phyloP scores from a whole-genome alignment of 129 eudicot genomes.

The Tagetes erecta region DNA sequence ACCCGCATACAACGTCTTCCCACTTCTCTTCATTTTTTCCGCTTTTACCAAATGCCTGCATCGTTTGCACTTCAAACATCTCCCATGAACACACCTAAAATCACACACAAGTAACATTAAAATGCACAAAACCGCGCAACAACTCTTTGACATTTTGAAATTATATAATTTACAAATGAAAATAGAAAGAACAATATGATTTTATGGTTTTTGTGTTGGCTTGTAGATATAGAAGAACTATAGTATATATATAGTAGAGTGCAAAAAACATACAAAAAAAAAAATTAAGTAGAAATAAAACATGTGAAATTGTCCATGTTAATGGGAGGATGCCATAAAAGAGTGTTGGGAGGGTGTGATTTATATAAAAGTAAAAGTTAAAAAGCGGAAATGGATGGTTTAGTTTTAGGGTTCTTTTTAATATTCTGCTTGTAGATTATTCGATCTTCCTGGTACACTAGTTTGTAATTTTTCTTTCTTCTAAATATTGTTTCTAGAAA shows the following conservation, averaged over 20 bases:
- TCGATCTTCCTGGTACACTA: conserved; percentile 22
- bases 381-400: conserved; percentile 26
- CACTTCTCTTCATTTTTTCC: neutral
- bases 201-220: conserved; percentile 1
- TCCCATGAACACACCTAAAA: conserved; percentile 6
- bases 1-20: neutral
- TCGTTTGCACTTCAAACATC: conserved; percentile 20
- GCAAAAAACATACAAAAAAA: neutral
- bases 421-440: conserved; percentile 24
- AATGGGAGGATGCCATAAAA: conserved; percentile 23
- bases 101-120: conserved; percentile 17
- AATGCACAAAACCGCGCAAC: conserved; percentile 18
- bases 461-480: conserved; percentile 6
- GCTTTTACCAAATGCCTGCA: conserved; percentile 4
- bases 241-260: conserved; percentile 18
- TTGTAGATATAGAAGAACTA: conserved; percentile 9
- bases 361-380: conserved; percentile 5
- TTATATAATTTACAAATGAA: neutral
- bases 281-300: conserved; percentile 14
- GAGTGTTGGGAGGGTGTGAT: conserved; percentile 2
- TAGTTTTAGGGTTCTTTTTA: conserved; percentile 16
- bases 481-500: neutral
- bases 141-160: conserved; percentile 3
- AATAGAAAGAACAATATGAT: neutral
- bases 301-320: conserved; percentile 16